Evolutionary conservation across 306 rosid species (phyloP).

Genomic region (Lathyrus oleraceus): DNA sequence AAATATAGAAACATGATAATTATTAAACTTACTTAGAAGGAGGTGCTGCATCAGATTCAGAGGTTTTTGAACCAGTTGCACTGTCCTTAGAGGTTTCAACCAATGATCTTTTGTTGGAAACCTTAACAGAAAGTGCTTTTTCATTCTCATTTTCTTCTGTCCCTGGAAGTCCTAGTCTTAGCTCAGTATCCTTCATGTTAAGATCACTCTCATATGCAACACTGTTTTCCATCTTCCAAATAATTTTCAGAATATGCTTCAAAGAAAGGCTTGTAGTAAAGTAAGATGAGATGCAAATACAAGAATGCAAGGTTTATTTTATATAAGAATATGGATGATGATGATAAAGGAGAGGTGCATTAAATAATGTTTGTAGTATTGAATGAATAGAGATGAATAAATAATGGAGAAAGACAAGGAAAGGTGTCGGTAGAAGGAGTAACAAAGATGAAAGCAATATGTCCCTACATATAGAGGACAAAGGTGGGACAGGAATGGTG

Average conservation of each 20-base stretch:
- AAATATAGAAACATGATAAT: neutral
- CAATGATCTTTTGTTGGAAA: constrained; percentile 61
- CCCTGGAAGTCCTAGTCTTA: constrained; percentile 81
- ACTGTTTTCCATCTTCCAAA: constrained; percentile 49
- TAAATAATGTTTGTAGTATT: neutral
- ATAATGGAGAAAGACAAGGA: constrained; percentile 75
- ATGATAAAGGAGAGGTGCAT: constrained; percentile 8
- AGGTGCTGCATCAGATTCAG: constrained; percentile 45
- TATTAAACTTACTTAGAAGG: constrained; percentile 64
- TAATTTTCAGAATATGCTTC: neutral
- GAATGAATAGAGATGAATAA: constrained; percentile 43
- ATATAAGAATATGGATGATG: constrained; percentile 1
- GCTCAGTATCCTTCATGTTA: constrained; percentile 83
- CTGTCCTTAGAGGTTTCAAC: constrained; percentile 41
- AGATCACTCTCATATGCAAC: constrained; percentile 57
- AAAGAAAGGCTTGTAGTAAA: neutral
- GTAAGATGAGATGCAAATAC: constrained; percentile 5
- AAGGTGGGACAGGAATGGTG: constrained; percentile 66
- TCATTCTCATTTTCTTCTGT: constrained; percentile 42
- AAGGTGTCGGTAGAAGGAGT: constrained; percentile 76
- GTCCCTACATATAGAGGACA: constrained; percentile 66
- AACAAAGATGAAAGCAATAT: constrained; percentile 67
- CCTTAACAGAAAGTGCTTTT: neutral
- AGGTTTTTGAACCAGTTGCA: constrained; percentile 39
- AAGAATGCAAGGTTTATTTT: constrained; percentile 35